Evolutionary conservation across 208 protist species (phyloP), one percentile per base, ranked within the genome.

Genomic region (Novymonas esmeraldas): DNA sequence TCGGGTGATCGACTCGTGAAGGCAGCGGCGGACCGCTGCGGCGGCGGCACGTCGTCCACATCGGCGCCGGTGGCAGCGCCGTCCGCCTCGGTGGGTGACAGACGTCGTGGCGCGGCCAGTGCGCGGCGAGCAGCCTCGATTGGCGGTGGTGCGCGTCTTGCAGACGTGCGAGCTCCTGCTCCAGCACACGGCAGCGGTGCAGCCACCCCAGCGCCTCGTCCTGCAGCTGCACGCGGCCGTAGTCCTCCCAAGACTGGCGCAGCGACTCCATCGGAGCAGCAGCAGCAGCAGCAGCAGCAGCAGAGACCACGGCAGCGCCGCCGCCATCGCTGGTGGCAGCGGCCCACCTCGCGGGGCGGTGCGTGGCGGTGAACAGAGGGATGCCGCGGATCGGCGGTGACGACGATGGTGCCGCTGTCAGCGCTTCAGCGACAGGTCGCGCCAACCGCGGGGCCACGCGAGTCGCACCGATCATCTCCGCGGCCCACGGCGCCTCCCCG

Each of bases 161-260:
- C 62, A 76, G 6, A 7, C 45, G 39, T 2, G 34, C 41, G 3
- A 80, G 52, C 28, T 63, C 31, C 10, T 62, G 50, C 52, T 76
- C 68, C 10, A 78, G 70, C 16, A 22, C 44, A 20, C 50, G 51
- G 58, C 70, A 74, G 33, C 76, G 70, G 46, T 70, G 56, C 14
- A 68, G 71, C 76, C 76, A 81, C 31, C 57, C 33, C 33, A 77
- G 60, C 16, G 72, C 70, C 58, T 81, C 76, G 4, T 78, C 60
- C 49, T 73, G 65, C 55, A 81, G 52, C 55, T 76, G 70, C 48
- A 51, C 34, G 28, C 55, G 52, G 7, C 62, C 63, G 48, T 65
- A 76, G 34, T 64, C 55, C 14, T 45, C 55, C 18, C 64, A 13
- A 16, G 70, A 76, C 70, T 64, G 55, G 29, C 44, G 62, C 57